phyloP scores from a whole-genome alignment of 805 yeast genomes.

The Wickerhamiella hasegawae region DNA sequence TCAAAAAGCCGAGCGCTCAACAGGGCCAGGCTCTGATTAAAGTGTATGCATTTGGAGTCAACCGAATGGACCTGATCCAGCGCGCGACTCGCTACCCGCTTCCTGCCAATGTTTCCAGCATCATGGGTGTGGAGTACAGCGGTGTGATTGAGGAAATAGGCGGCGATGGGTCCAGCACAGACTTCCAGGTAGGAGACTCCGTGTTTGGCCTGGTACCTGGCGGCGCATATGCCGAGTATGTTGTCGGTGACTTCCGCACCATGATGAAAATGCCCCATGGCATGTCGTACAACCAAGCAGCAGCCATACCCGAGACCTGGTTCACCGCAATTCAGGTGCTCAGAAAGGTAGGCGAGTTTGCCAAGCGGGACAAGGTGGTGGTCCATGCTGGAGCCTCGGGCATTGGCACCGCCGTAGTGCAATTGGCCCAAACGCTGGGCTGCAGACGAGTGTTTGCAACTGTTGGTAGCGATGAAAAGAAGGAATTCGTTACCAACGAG shows the following conservation, averaged over 20 bases:
- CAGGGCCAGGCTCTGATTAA: slow-evolving; percentile 17
- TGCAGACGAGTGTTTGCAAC: slow-evolving; percentile 23
- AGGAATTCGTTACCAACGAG: slow-evolving; percentile 10
- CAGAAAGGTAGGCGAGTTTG: slow-evolving; percentile 16
- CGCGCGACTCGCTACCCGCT: slow-evolving; percentile 19
- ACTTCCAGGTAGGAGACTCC: slow-evolving; percentile 19
- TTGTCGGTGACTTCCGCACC: slow-evolving; percentile 16
- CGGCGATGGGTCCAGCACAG: neutral
- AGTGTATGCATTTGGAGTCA: slow-evolving; percentile 22
- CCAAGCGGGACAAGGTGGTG: slow-evolving; percentile 18
- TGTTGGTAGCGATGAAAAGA: slow-evolving; percentile 18
- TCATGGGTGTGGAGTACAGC: slow-evolving; percentile 25
- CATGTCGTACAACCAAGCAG: slow-evolving; percentile 17
- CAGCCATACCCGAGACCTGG: slow-evolving; percentile 24
- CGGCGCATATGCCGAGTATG: slow-evolving; percentile 26
- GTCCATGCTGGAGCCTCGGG: slow-evolving; percentile 24
- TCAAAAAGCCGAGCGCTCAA: slow-evolving; percentile 11
- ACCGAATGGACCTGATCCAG: slow-evolving; percentile 22
- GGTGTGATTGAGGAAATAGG: slow-evolving; percentile 18
- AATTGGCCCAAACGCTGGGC: slow-evolving; percentile 23
- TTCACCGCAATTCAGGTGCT: slow-evolving; percentile 23
- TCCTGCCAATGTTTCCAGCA: slow-evolving; percentile 19
- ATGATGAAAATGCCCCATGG: slow-evolving; percentile 16
- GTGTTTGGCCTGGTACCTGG: slow-evolving; percentile 25
- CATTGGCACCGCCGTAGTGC: slow-evolving; percentile 23